These are phyloP conservation scores for Plantago lanceolata DNA, from an alignment of 305 asterid genomes.

Conservation along the genomic window DNA sequence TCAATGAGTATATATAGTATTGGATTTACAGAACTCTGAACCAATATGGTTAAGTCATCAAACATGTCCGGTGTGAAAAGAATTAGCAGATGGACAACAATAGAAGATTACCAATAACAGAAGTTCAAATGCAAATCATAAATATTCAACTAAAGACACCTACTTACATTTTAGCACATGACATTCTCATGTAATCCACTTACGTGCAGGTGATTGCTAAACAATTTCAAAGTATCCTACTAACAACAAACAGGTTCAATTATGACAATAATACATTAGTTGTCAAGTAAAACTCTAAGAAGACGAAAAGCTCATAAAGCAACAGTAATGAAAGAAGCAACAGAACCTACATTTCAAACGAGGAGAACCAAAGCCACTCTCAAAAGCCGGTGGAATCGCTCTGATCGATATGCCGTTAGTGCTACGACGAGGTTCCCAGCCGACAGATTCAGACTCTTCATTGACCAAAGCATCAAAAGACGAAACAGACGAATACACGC, in stretches of 20 bases:
- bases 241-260: neutral
- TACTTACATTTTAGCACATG: too few relatives aligned
- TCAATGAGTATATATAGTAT: neutral
- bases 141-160: too few relatives aligned
- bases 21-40: neutral
- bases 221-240: neutral
- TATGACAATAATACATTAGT: neutral
- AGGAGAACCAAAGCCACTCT: slow-evolving; percentile 33
- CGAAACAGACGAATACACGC: slow-evolving; percentile 37
- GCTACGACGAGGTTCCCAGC: slow-evolving; percentile 26
- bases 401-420: slow-evolving; percentile 30
- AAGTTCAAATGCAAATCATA: neutral
- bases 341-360: slow-evolving; percentile 39
- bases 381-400: slow-evolving; percentile 14
- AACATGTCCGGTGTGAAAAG: too few relatives aligned
- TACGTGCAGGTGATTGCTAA: neutral
- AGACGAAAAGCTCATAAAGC: neutral
- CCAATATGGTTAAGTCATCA: neutral
- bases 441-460: slow-evolving; percentile 18
- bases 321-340: slow-evolving; percentile 18
- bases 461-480: slow-evolving; percentile 40
- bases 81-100: neutral
- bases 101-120: neutral
- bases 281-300: neutral
- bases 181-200: neutral